Base-by-base conservation (phyloP, 352 stramenopile species). In the Phytophthora boehmeriae region DNA sequence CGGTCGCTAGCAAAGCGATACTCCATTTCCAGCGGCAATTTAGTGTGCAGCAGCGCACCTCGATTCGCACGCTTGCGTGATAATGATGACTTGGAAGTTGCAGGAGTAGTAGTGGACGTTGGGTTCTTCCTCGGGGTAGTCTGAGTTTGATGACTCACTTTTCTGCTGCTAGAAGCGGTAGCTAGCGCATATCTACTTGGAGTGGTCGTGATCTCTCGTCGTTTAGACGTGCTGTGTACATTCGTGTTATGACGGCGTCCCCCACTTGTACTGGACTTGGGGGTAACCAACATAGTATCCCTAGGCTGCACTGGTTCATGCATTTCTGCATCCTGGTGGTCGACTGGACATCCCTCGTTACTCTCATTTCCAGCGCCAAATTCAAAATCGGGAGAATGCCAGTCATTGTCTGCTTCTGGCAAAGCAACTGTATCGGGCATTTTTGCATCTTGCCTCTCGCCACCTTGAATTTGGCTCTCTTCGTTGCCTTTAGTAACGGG, bases 11-110 rank as follows among this genome's bases (percentile, higher is more conserved):
- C 75, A 63, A 76, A 87, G 0, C 69, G 75, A 42, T 86, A 79
- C 44, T 90, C 76, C 22, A 92, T 73, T 60, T 78, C 42, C 35
- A 92, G 57, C 13, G 83, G 83, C 6, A 92, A 60, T 28, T 89
- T 87, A 5, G 80, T 83, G 42, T 77, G 78, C 45, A 88, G 73
- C 20, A 88, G 27, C 5, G 53, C 44, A 32, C 64, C 53, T 59
- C 56, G 64, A 19, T 68, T 74, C 27, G 60, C 54, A 19, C 65
- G 69, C 20, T 77, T 77, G 5, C 53, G 47, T 4, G 56, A 74
- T 35, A 71, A 51, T 27, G 55, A 52, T 9, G 64, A 66, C 13
- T 20, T 67, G 20, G 54, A 67, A 14, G 58, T 54, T 28, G 58
- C 8, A 28, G 54, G 47, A 41, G 47, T 36, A 32, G 50, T 68